phyloP scores from a whole-genome alignment of 2,329 filamentous ascomycete species.

The Sporothrix variecibatus region DNA sequence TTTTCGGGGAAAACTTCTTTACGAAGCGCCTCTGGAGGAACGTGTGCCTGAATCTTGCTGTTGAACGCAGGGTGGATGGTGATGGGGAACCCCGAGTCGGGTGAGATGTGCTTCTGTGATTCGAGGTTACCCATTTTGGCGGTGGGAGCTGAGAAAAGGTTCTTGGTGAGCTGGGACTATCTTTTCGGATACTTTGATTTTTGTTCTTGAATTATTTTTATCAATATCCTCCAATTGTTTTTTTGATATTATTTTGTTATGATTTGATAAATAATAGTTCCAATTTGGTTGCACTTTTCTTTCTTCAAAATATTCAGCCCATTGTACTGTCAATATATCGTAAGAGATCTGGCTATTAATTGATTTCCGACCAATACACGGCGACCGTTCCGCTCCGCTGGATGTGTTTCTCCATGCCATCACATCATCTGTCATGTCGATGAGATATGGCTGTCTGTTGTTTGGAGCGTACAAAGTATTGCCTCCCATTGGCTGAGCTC shows the following conservation, averaged over 20 bases:
- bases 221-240: neutral
- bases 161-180: too few species aligned
- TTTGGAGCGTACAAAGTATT: neutral
- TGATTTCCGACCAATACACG: neutral
- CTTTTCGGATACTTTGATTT: too few species aligned
- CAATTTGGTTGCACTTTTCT: neutral
- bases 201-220: neutral
- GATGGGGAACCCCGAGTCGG: slow-evolving; percentile 50
- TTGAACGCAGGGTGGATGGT: slow-evolving; percentile 52
- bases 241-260: neutral
- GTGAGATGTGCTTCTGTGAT: slow-evolving; percentile 50
- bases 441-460: neutral
- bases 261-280: too few species aligned
- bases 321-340: too few species aligned
- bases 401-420: neutral
- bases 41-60: slow-evolving; percentile 45
- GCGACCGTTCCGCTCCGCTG: neutral
- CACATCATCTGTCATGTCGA: neutral
- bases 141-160: neutral
- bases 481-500: neutral
- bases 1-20: slow-evolving; percentile 37
- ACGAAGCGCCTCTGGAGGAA: slow-evolving; percentile 44
- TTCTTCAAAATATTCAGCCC: neutral
- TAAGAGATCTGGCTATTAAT: neutral
- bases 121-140: slow-evolving; percentile 42